Base-by-base conservation (phyloP, 139 green algal genomes). In the Micractinium sp. region DNA sequence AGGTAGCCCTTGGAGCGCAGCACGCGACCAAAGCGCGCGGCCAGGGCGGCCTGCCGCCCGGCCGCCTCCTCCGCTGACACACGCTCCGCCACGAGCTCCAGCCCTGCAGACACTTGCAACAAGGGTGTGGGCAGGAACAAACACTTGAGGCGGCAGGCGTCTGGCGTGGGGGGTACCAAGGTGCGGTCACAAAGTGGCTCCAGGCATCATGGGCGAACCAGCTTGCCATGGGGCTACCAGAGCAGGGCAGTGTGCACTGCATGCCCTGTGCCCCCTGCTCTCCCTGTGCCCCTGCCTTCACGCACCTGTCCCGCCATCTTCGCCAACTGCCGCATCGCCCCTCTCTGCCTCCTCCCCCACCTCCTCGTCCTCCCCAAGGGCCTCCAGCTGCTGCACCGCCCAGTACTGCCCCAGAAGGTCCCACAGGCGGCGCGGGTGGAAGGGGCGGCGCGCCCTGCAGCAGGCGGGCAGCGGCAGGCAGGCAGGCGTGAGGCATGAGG, bases 1-100 rank as follows among this genome's bases (percentile, higher is more conserved):
- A 93, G 89, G 86, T 95, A 97, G 66, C 96, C 96, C 91, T 98
- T 98, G 80, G 88, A 93, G 36, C 96, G 90, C 82, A 98, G 79
- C 41, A 97, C 60, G 23, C 76, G 83, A 25, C 94, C 93, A 80
- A 93, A 94, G 14, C 73, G n/a, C 14, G 41, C 56, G 69, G 74
- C 86, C 84, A 85, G 56, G 36, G 0, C 38, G 66, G 22, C 66
- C 66, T 87, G 77, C 36, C 73, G 85, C 12, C 2, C 53, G 35
- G 14, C 66, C 27, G 60, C 74, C 71, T 92, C 74, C 1, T 81
- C 41, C 2, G 74, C 63, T 4, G 89, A 85, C 7, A 90, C 75
- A 12, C 31, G 12, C 53, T 86, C 41, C 0, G 74, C 53, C 23
- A 81, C 71, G 15, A 91, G 79, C 23, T 36, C 47, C 78, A 89